Evolutionary conservation across 169 alveolate species (phyloP).

Genomic region (Miamiensis avidus): DNA sequence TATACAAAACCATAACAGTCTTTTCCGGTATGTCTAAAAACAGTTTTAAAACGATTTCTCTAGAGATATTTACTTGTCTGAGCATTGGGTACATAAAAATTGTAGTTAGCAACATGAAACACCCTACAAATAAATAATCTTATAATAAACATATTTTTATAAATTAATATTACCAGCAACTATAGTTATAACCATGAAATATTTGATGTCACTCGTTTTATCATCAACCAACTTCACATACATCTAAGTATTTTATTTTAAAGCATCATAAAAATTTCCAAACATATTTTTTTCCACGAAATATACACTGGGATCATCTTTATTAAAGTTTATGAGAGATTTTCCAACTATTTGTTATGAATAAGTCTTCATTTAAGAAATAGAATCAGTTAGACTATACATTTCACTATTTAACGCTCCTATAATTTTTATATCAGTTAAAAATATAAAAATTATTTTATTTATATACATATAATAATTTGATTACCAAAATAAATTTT

Average conservation of each 20-base stretch:
- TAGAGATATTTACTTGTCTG: neutral
- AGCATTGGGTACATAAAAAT: neutral
- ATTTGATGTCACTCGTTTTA: neutral
- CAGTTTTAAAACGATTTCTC: neutral
- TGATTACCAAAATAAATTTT: neutral
- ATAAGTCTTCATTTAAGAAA: neutral
- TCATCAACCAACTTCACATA: neutral
- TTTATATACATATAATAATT: too few species aligned
- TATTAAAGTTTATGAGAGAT: neutral
- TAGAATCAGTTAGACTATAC: neutral
- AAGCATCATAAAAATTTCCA: neutral
- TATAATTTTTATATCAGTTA: neutral
- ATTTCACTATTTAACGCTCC: neutral
- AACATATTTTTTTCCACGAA: neutral
- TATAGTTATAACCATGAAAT: too few species aligned
- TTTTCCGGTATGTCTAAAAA: slow-evolving; percentile 36
- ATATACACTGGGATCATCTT: neutral
- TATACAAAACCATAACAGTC: slow-evolving; percentile 20
- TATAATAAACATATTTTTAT: too few species aligned
- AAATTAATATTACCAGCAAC: too few species aligned
- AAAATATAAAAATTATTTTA: too few species aligned
- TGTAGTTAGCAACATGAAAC: too few species aligned
- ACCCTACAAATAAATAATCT: too few species aligned
- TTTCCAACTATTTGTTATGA: neutral
- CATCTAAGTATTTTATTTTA: too few species aligned